Conservation (phyloP, 345 rosid genomes). For the sweet orange (Citrus sinensis) region DVS_A1.0 CM039168.1:27807001-27807500, state of each 20-base stretch:
- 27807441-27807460: not conserved
- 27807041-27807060: not conserved
- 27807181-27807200: not conserved
- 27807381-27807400: conserved; percentile 17
- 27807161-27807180: not conserved
- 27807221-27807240: conserved; percentile 2
- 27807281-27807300: conserved; percentile 87
- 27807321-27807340: conserved; percentile 29
- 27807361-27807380: conserved; percentile 15
- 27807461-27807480: not conserved
- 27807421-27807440: not conserved
- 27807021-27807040: not conserved
- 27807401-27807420: not conserved
- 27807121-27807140: not conserved
- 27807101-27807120: not conserved
- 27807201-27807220: not conserved
- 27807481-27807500: not conserved
- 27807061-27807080: not conserved
- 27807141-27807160: not conserved
- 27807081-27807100: not conserved
- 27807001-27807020: not conserved
- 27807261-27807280: conserved; percentile 96
- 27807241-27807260: conserved; percentile 14
- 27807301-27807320: conserved; percentile 28
- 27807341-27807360: conserved; percentile 23